Base-by-base conservation (phyloP, 345 rosid species). In the Kandelia obovata region DNA sequence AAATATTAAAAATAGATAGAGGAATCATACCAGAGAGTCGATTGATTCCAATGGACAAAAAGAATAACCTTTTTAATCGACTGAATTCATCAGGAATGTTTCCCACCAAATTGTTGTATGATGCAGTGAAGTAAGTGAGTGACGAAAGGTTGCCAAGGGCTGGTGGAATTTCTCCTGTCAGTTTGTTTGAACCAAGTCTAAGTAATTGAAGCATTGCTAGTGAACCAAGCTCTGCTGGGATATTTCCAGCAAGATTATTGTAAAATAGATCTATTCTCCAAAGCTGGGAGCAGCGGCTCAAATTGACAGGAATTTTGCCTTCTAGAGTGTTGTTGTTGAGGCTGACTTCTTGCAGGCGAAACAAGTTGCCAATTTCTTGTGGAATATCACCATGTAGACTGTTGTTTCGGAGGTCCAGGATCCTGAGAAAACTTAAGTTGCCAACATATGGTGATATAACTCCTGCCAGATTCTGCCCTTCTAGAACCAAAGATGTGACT, bases 21-120 rank as follows among this genome's bases (percentile, higher is more conserved):
- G 75, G 70, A 20, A 72, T 31, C 17, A n/a, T 43, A 32, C 75
- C 75, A 6, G 75, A 57, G 9, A 70, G 73, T 27, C 16, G 31
- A 31, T 65, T 47, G 21, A 5, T 53, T 21, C 58, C 60, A 52
- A 70, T 19, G 4, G 66, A 49, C 17, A 70, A 52, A 26, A 61
- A 62, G n/a, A 16, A 13, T 52, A 65, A 20, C 13, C n/a, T 56
- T 26, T 21, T 53, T 56, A 71, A 47, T 20, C 13, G 49, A n/a
- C 74, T 58, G 6, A 71, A 1, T 25, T 27, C 16, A 25, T 10
- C 59, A 25, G 59, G 59, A 27, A 56, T 56, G 2, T 25, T 56
- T 25, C 61, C 63, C 25, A 5, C 37, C 31, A 71, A 28, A 27
- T 64, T 5, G 47, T 71, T 71, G 47, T 58, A 56, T 51, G 30